Base-by-base conservation (phyloP, 495 filamentous ascomycete genomes). In the Penicillium dipodomyicola region DNA sequence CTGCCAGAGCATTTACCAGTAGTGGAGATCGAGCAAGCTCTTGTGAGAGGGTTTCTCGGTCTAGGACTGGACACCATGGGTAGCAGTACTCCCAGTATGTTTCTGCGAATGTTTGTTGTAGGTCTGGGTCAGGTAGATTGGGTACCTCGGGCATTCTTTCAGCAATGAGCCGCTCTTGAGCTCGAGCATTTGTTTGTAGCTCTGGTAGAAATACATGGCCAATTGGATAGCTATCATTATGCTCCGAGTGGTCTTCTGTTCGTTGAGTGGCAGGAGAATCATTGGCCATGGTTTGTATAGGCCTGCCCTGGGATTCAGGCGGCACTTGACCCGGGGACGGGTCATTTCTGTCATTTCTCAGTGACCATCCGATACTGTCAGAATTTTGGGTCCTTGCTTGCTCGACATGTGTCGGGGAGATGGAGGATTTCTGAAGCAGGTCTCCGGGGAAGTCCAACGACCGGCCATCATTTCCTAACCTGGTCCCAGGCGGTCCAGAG, bases 31-130 rank as follows among this genome's bases (percentile, higher is more conserved):
- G 59, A 5, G 58, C 57, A 4, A 69, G 57, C 20, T 70, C 69
- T 11, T 57, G 41, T 11, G 58, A 19, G 14, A 73, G 51, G 27
- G 50, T 50, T 7, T 69, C 62, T 20, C 59, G 40, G 45, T 74
- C 67, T 9, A 74, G 59, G 0, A 74, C 71, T 10, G 71, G 71
- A 48, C 67, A 70, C 69, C 71, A 74, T 0, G 69, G 19, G 42
- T 67, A 70, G 52, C 69, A 72, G 53, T 60, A 69, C 5, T 74
- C 67, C 17, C 64, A 57, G 42, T 70, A 74, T 1, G 71, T 74
- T 49, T 74, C 71, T 32, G 64, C 59, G 43, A 69, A 74, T 25
- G 63, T 66, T 54, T 74, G 69, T 56, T 69, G 67, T 5, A 74
- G 63, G 23, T 67, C 69, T 33, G 66, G 62, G 14, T 65, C 64